Percentiles rank a stretch among this genome's conserved stretches.
Evolutionary conservation across 495 filamentous ascomycete genomes (phyloP).

Genomic region (Oleoguttula mirabilis): DNA sequence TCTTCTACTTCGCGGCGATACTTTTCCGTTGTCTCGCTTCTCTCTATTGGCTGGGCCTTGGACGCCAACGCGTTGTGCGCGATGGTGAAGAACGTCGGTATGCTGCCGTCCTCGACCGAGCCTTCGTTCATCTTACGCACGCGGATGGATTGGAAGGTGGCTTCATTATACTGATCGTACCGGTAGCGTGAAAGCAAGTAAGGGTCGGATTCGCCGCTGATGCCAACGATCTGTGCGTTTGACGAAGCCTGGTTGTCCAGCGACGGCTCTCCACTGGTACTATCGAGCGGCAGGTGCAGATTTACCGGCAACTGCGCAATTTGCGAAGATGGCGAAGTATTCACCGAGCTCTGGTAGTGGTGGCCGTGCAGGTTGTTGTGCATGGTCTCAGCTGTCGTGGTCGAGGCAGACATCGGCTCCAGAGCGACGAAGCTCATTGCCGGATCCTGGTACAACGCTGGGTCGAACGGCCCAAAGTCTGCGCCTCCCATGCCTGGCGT

Average conservation of each 20-base stretch:
- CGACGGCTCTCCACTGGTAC: conserved; percentile 14
- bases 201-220: conserved; percentile 15
- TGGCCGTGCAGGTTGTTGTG: not conserved
- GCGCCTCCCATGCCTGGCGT: conserved; percentile 4
- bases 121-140: conserved; percentile 16
- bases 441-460: conserved; percentile 14
- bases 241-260: conserved; percentile 12
- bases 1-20: conserved; percentile 14
- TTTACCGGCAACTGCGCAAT: not conserved
- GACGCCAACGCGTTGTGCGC: conserved; percentile 16
- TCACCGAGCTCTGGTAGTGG: conserved; percentile 2
- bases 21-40: conserved; percentile 1
- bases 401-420: conserved; percentile 6
- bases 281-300: conserved; percentile 11
- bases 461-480: conserved; percentile 14
- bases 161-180: conserved; percentile 18
- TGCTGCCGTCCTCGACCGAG: not conserved
- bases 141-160: conserved; percentile 14
- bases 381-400: not conserved
- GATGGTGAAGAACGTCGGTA: conserved; percentile 17
- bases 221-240: conserved; percentile 12
- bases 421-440: conserved; percentile 5
- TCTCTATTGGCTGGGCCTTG: conserved; percentile 17
- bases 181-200: conserved; percentile 15
- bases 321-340: conserved; percentile 9